Percentiles rank a stretch among this genome's conserved stretches.
These are phyloP conservation scores for Euclidium syriacum DNA, from an alignment of 345 rosid species.

Conservation along the genomic window DNA sequence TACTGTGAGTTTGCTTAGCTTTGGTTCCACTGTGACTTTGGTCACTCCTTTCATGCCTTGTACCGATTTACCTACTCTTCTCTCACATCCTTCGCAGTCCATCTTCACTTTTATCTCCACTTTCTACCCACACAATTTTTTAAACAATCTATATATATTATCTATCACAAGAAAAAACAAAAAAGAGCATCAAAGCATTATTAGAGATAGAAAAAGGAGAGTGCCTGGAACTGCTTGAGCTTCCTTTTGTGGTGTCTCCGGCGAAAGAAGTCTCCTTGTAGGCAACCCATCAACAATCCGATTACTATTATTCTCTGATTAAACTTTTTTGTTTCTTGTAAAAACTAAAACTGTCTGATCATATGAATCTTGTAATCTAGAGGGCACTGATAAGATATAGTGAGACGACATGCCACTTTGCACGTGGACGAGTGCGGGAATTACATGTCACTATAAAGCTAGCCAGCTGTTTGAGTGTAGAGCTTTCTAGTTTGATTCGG, in stretches of 20 bases:
- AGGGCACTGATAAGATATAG: neutral
- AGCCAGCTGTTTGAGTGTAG: conserved; percentile 15
- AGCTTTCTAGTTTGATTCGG: conserved; percentile 14
- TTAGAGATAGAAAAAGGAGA: conserved; percentile 3
- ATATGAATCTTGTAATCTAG: too few species aligned
- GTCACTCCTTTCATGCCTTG: conserved; percentile 62
- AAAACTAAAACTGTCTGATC: too few species aligned
- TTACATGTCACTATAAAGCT: neutral
- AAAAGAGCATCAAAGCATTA: neutral
- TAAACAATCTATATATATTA: too few species aligned
- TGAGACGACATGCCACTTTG: neutral
- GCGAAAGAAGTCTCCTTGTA: conserved; percentile 24
- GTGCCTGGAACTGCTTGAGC: conserved; percentile 31
- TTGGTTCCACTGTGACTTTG: conserved; percentile 54
- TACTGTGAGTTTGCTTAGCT: conserved; percentile 56
- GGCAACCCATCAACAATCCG: conserved; percentile 14
- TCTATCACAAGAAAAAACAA: neutral
- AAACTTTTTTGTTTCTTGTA: neutral
- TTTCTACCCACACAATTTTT: too few species aligned
- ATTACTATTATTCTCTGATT: neutral
- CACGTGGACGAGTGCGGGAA: conserved; percentile 12
- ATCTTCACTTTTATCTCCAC: conserved; percentile 47
- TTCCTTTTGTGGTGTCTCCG: conserved; percentile 12
- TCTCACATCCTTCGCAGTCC: conserved; percentile 78
- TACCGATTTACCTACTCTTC: conserved; percentile 58